Percentiles rank a stretch among this genome's conserved stretches.
phyloP scores from a whole-genome alignment of 495 filamentous ascomycete genomes.

The Penicillium pancosmium region DNA sequence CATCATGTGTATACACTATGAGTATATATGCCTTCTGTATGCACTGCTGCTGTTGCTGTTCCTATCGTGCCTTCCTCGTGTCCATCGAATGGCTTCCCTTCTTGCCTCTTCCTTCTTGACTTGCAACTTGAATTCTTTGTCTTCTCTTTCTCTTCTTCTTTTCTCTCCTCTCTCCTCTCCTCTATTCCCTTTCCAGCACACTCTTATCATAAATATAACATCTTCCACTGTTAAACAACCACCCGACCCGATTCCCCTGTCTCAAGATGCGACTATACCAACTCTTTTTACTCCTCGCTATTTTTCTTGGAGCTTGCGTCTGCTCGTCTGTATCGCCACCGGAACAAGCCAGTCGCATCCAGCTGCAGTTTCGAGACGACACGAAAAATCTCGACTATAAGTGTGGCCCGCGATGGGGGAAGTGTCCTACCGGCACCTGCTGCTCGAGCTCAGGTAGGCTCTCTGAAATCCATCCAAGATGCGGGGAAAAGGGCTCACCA shows the following conservation, averaged over 20 bases:
- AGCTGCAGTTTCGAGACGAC: slow-evolving; percentile 22
- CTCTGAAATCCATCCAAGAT: slow-evolving; percentile 12
- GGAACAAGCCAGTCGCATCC: not conserved
- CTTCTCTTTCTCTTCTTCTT: no score
- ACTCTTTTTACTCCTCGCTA: slow-evolving; percentile 1
- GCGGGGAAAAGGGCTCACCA: slow-evolving; percentile 11
- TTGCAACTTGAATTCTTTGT: no score
- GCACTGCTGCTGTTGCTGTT: no score
- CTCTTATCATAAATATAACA: not conserved
- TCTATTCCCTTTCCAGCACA: not conserved
- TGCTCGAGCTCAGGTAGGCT: slow-evolving; percentile 65
- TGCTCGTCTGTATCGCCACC: not conserved
- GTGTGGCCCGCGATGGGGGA: slow-evolving; percentile 48
- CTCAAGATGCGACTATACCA: slow-evolving; percentile 10
- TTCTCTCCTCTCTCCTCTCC: no score
- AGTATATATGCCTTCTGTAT: no score
- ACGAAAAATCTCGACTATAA: slow-evolving; percentile 26
- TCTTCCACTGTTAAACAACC: not conserved
- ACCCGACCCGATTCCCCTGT: not conserved
- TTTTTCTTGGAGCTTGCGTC: not conserved
- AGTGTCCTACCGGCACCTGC: slow-evolving; percentile 59
- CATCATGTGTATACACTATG: no score
- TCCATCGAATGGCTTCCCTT: no score
- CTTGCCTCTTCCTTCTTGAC: no score
- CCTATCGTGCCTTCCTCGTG: no score